These are phyloP conservation scores for Yarrowia sp. DNA, from an alignment of 805 yeast genomes.

Conservation along the genomic window DNA sequence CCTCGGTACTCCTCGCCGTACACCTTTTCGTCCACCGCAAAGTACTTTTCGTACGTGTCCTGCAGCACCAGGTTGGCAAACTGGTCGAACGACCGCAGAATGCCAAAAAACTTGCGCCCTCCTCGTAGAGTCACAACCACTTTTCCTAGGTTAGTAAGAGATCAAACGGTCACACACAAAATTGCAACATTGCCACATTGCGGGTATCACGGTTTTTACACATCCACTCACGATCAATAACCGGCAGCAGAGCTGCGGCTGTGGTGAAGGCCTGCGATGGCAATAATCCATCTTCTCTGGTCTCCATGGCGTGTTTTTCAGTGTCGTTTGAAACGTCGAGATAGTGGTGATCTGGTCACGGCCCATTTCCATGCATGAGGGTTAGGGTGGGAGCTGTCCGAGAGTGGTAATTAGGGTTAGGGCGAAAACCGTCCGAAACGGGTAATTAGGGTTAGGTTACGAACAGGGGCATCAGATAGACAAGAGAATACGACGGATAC, in stretches of 20 bases:
- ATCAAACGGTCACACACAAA: too few relatives aligned
- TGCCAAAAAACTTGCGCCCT: conserved; percentile 87
- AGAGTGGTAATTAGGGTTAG: neutral
- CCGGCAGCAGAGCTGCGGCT: conserved; percentile 54
- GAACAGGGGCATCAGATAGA: too few relatives aligned
- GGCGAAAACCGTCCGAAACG: neutral
- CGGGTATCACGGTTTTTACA: too few relatives aligned
- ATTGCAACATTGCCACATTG: too few relatives aligned
- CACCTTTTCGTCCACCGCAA: conserved; percentile 53
- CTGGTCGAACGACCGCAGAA: conserved; percentile 93
- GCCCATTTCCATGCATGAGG: conserved; percentile 8
- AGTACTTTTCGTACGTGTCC: conserved; percentile 86
- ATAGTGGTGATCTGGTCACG: conserved; percentile 21
- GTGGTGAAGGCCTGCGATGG: conserved; percentile 56
- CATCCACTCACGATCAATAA: conserved; percentile 51
- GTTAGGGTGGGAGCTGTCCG: neutral
- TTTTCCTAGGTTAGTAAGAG: conserved; percentile 52
- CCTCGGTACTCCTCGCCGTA: conserved; percentile 84
- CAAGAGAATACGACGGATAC: too few relatives aligned
- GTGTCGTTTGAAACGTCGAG: neutral
- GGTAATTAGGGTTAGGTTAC: too few relatives aligned
- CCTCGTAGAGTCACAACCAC: conserved; percentile 87
- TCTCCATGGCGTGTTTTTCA: conserved; percentile 22
- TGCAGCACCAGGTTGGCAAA: conserved; percentile 92
- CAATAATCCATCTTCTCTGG: conserved; percentile 46